Base-by-base conservation (phyloP, 176 grass and related monocot species). In the Olyra latifolia region DNA sequence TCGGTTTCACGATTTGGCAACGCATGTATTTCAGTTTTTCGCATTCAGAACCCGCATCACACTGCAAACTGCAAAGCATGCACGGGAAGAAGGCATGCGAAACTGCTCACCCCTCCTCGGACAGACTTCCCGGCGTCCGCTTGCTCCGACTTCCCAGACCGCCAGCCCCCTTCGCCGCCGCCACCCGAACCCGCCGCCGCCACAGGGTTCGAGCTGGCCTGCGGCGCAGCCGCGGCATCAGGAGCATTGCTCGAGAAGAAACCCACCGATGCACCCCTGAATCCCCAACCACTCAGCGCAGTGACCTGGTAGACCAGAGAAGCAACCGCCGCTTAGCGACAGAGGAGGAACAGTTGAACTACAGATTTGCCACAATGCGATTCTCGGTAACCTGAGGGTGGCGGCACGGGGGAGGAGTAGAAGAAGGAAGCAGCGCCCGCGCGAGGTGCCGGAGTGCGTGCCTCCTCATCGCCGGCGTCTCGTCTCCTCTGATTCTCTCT, bases 61-160 rank as follows among this genome's bases (percentile, higher is more conserved):
- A n/a, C n/a, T n/a, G n/a, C n/a, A n/a, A n/a, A 22, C 0, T 22
- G 29, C 49, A 74, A 40, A 32, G 13, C 62, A 16, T 8, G 20
- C 9, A 19, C 12, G 22, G 6, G 5, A 19, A 56, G 5, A 71
- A 67, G 25, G 25, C 16, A 2, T 60, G 25, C 14, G 7, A 80
- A 70, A 45, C 23, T 15, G 66, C 63, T 91, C 44, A 95, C 90
- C 88, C 88, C 92, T 88, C 88, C 86, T 32, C 92, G 81, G 69
- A 95, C 69, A 48, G 86, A 40, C 72, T 87, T 93, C 3, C 82
- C 82, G 5, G 45, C 25, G 27, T 80, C 87, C 25, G 42, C 53
- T 76, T 85, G 82, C 38, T 69, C 82, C 57, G 82, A 67, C 57
- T 63, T 80, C 62, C 87, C 87, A 38, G 77, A 80, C 44, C 59